Base-by-base conservation (phyloP, 2,329 filamentous ascomycete genomes). In the Cytospora mali region DNA sequence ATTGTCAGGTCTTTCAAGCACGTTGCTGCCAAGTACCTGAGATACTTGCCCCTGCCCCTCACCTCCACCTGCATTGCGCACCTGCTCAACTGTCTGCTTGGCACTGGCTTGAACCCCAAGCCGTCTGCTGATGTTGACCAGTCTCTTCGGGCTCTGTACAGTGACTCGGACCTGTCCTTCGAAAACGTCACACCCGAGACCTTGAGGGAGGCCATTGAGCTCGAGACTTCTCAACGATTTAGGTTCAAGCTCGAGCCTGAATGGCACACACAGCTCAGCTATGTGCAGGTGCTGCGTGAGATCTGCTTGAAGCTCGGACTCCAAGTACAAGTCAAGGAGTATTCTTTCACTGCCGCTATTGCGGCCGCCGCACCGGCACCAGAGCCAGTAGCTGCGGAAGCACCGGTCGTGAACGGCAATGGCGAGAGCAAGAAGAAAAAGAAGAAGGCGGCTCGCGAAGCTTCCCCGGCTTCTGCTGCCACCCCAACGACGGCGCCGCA, bases 1-100 rank as follows among this genome's bases (percentile, higher is more conserved):
- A 85, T 98, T 68, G 85, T 91, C n/a, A 88, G 95, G 79, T 88
- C 91, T 6, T 97, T 98, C 84, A 99, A 99, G 84, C 94, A 99
- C 76, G 82, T 95, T 66, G 85, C 90, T 62, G 88, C 92, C 74
- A 84, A 84, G 69, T 91, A 96, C 74, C 81, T 99, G 66, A 88
- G 90, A 67, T 86, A 90, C 66, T 78, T 97, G 23, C 92, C 95
- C 25, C 83, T 90, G 66, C 87, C 91, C 16, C 88, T 98, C 66
- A 88, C 89, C n/a, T 84, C 91, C 55, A 81, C 91, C 64, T 94
- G 91, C 74, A 79, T 94, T 65, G 83, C 93, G 7, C 95, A 99
- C 74, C 81, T 99, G 56, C 83, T 99, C 68, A 99, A 99, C 81
- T 99, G 95, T 76, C 81, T 99, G 48, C 81, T 99, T 39, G 95